Evolutionary conservation across 257 asterid species (phyloP), one percentile per base, ranked within the genome.

Genomic region (Lavandula angustifolia): DNA sequence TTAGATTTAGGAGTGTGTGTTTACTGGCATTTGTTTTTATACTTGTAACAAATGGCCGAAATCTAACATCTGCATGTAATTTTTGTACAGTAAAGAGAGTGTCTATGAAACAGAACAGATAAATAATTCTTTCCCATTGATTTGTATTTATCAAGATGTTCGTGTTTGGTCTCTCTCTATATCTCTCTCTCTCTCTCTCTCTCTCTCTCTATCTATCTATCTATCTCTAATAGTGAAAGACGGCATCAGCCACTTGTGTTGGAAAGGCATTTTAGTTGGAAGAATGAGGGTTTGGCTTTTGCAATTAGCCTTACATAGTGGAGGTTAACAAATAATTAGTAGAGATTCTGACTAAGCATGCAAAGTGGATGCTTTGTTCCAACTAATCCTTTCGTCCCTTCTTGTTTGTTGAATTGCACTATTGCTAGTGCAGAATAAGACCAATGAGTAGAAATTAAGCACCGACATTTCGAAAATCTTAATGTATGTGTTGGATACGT

Each of bases 1-100:
- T 22, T 22, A 22, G 27, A 22, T 22, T 22, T 22, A 22, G 27
- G 27, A 22, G 27, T 22, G 27, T 22, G 27, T 22, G 27, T 22
- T 22, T 22, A 22, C 27, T 68, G 78, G 69, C 73, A 73, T 76
- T 73, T 80, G 74, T 70, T 79, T 65, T 54, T 75, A 72, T 68
- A 79, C 76, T 14, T 62, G 48, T 27, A 75, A 22, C 59, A 11
- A 48, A 53, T 59, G 50, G 22, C 37, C 37, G 40, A 70, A 73
- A 62, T 75, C 85, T 85, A 85, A 85, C 62, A 60, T 69, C 54
- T 73, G 46, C 78, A 64, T 85, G 79, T 80, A 73, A 72, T 22
- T 51, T 79, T 66, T 81, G 95, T 87, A 81, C 77, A 83, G 89
- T 63, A 47, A 68, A 74, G 72, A 70, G 67, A 71, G 69, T 60